A percentile compares a stretch with the other conserved stretches of the same genome.
Conservation (phyloP, 305 asterid species). For the Solanum hybrid region DNA sequence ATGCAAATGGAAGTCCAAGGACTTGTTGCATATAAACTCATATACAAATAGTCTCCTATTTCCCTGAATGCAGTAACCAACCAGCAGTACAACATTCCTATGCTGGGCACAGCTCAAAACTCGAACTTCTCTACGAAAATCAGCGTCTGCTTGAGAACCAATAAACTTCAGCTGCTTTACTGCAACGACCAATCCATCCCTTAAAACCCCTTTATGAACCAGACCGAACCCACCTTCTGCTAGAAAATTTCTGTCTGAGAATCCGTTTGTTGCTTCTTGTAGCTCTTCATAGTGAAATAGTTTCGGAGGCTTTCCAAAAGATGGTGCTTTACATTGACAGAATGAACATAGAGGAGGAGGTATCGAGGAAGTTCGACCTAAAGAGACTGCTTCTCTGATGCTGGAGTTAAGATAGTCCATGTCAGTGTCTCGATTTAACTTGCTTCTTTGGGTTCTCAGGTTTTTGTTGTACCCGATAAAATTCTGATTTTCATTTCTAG, state of each 20-base stretch:
- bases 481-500: constrained; percentile 12
- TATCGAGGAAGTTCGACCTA: constrained; percentile 43
- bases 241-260: constrained; percentile 46
- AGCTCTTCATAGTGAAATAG: constrained; percentile 60
- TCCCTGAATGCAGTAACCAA: constrained; percentile 67
- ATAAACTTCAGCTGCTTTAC: constrained; percentile 59
- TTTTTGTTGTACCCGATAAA: constrained; percentile 15
- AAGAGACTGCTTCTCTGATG: constrained; percentile 73
- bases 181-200: constrained; percentile 60
- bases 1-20: constrained; percentile 70
- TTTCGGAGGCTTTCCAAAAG: constrained; percentile 76
- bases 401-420: constrained; percentile 37
- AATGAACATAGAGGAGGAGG: constrained; percentile 78
- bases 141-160: constrained; percentile 61
- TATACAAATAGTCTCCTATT: constrained; percentile 60
- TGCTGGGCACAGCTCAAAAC: constrained; percentile 93
- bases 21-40: constrained; percentile 74
- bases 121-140: constrained; percentile 75
- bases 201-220: constrained; percentile 66
- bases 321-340: constrained; percentile 71
- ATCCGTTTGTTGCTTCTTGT: constrained; percentile 64
- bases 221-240: constrained; percentile 68
- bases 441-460: constrained; percentile 1
- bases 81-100: constrained; percentile 69
- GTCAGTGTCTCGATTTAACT: constrained; percentile 6